phyloP scores from a whole-genome alignment of 108 stramenopile species.

The Fragilaria radians region DNA sequence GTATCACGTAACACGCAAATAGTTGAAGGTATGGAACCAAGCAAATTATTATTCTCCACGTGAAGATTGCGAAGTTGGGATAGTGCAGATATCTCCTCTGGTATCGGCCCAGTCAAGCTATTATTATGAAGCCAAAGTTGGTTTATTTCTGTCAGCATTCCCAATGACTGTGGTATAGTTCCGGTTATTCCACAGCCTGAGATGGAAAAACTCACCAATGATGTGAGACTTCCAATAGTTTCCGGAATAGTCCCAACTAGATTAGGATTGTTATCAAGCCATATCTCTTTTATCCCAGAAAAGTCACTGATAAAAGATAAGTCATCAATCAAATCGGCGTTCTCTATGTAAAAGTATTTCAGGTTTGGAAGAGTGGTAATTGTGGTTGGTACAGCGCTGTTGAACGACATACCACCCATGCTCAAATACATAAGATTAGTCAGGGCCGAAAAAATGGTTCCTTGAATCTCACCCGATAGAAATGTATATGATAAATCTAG shows the following conservation, averaged over 20 bases:
- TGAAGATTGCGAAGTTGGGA: neutral
- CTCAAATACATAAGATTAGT: slow-evolving; percentile 21
- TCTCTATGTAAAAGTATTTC: slow-evolving; percentile 30
- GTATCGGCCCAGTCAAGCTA: neutral
- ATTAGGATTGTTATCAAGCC: slow-evolving; percentile 25
- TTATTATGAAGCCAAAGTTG: slow-evolving; percentile 5
- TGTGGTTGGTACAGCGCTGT: slow-evolving; percentile 11
- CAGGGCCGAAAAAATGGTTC: neutral
- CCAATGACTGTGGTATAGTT: neutral
- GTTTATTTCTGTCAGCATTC: neutral
- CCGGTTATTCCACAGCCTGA: slow-evolving; percentile 1
- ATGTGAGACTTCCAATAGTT: neutral
- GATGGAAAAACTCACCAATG: neutral
- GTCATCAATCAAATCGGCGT: slow-evolving; percentile 23
- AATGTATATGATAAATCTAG: slow-evolving; percentile 3
- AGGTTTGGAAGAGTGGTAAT: slow-evolving; percentile 25
- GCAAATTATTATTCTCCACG: neutral
- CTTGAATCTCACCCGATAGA: neutral
- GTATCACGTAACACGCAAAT: too few species aligned
- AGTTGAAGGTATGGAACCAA: too few species aligned
- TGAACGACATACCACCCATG: slow-evolving; percentile 31
- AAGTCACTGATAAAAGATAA: slow-evolving; percentile 20
- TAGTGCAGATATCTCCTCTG: neutral
- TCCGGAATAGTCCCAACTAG: slow-evolving; percentile 15
- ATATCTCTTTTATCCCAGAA: slow-evolving; percentile 21